Conservation (phyloP, 495 filamentous ascomycete species). For the Neurospora africana region DNA sequence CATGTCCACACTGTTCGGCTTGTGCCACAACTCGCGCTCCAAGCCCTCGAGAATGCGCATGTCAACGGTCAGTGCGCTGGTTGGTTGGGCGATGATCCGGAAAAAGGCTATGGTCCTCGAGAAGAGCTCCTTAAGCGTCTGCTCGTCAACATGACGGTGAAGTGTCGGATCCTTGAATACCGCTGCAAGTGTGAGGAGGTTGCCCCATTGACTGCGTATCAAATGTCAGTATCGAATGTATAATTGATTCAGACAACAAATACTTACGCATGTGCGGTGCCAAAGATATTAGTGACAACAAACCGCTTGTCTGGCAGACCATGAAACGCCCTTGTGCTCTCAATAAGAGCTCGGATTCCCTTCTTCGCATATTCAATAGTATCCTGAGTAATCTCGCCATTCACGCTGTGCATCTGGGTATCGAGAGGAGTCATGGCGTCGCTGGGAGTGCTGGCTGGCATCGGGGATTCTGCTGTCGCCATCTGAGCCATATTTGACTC, state of each 20-base stretch:
- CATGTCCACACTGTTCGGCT: constrained; percentile 4
- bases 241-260: not conserved
- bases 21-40: constrained; percentile 38
- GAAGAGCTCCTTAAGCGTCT: constrained; percentile 42
- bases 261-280: constrained; percentile 92
- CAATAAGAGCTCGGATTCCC: constrained; percentile 64
- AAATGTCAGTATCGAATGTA: not conserved
- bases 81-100: constrained; percentile 46
- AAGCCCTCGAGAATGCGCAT: constrained; percentile 55
- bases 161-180: constrained; percentile 55
- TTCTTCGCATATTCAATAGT: constrained; percentile 42
- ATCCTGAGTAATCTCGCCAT: constrained; percentile 33
- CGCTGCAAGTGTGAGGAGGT: constrained; percentile 78
- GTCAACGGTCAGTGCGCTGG: constrained; percentile 57
- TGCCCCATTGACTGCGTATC: constrained; percentile 78
- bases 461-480: constrained; percentile 16
- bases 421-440: constrained; percentile 10
- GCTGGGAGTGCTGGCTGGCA: constrained; percentile 15
- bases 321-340: constrained; percentile 81
- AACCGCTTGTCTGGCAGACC: constrained; percentile 52
- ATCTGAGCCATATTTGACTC: constrained; percentile 26
- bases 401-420: not conserved
- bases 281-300: constrained; percentile 88
- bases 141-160: constrained; percentile 36
- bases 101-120: constrained; percentile 63